Conservation (phyloP, 352 stramenopile genomes). For the Lagenidium sp. region DNA sequence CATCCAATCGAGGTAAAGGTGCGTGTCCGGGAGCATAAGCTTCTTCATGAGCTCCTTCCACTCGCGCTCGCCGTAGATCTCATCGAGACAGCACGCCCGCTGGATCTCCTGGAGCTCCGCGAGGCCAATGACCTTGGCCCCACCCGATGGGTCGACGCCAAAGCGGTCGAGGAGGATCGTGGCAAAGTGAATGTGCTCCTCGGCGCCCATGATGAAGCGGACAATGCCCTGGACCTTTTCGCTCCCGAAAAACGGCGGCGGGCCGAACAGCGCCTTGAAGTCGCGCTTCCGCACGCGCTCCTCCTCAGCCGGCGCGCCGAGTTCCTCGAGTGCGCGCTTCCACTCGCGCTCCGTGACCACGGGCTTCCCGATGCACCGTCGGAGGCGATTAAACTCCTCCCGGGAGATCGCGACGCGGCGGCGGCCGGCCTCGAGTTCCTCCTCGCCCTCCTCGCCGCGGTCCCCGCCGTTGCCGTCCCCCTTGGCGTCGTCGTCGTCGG, state of each 20-base stretch:
- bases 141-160: constrained; percentile 8
- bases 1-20: constrained; percentile 28
- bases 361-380: constrained; percentile 22
- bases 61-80: constrained; percentile 9
- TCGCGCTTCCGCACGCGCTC: constrained; percentile 16
- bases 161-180: constrained; percentile 29
- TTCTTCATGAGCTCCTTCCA: constrained; percentile 31
- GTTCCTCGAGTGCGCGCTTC: constrained; percentile 27
- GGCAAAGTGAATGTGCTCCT: constrained; percentile 34
- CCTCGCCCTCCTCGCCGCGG: constrained; percentile 1
- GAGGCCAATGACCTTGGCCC: constrained; percentile 18
- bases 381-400: constrained; percentile 33
- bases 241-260: constrained; percentile 43
- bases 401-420: constrained; percentile 16
- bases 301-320: constrained; percentile 11
- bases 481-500: neutral
- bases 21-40: constrained; percentile 8
- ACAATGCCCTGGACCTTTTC: constrained; percentile 26
- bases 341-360: constrained; percentile 20
- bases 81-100: constrained; percentile 18
- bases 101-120: constrained; percentile 27
- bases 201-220: constrained; percentile 26
- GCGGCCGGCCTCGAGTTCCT: neutral
- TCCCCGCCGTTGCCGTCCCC: constrained; percentile 1
- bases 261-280: constrained; percentile 50